Evolutionary conservation across 2,329 filamentous ascomycete genomes (phyloP).

Genomic region (Beauveria pseudobassiana): DNA sequence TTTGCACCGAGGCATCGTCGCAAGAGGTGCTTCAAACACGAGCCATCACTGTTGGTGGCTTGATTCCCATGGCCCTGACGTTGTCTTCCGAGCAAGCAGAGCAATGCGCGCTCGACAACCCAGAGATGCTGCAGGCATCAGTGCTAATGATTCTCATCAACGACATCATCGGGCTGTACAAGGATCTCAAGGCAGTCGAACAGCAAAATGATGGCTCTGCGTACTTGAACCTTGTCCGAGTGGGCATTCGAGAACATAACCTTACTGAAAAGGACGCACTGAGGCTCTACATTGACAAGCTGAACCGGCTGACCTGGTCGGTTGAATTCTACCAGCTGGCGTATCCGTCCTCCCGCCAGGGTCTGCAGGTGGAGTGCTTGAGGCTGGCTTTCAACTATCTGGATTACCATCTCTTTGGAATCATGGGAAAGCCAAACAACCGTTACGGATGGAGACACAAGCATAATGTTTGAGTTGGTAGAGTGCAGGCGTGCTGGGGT

Average conservation of each 20-base stretch:
- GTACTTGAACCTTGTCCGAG: slow-evolving; percentile 10
- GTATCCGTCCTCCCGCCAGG: not conserved
- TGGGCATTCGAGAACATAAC: not conserved
- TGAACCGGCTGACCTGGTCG: not conserved
- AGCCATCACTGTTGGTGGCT: not conserved
- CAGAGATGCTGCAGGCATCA: not conserved
- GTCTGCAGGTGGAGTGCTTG: not conserved
- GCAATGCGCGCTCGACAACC: not conserved
- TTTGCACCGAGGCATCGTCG: slow-evolving; percentile 1
- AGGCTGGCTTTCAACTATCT: slow-evolving; percentile 1
- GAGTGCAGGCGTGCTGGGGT: not conserved
- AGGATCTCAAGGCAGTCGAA: slow-evolving; percentile 5
- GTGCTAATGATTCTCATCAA: slow-evolving; percentile 2
- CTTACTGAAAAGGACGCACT: not conserved
- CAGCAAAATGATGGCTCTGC: slow-evolving; percentile 6
- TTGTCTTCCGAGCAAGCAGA: not conserved
- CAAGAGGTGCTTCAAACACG: slow-evolving; percentile 2
- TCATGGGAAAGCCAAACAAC: slow-evolving; percentile 11
- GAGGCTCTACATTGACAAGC: not conserved
- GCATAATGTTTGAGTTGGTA: not conserved
- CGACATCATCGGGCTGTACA: slow-evolving; percentile 10
- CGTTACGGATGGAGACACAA: slow-evolving; percentile 13
- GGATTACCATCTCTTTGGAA: slow-evolving; percentile 8
- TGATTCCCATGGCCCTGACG: slow-evolving; percentile 3
- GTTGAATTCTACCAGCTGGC: not conserved